phyloP scores from a whole-genome alignment of 352 stramenopile genomes.

The Globisporangium sylvaticum region DNA sequence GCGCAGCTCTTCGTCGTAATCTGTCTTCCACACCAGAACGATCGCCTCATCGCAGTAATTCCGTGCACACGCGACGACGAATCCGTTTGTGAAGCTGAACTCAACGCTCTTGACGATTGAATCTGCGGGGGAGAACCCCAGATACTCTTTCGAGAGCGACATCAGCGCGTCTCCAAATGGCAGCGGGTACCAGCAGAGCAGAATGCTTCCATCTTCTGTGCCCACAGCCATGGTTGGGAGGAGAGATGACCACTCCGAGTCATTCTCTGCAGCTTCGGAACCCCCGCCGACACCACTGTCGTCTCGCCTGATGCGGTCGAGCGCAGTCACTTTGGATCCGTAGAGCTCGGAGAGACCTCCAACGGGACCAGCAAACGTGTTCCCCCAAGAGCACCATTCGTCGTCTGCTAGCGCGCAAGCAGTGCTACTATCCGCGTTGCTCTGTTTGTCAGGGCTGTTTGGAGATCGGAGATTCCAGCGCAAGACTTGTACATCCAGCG shows the following conservation, averaged over 20 bases:
- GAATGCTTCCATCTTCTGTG: constrained; percentile 46
- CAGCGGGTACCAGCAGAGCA: constrained; percentile 73
- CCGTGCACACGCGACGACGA: constrained; percentile 44
- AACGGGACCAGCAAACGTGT: constrained; percentile 50
- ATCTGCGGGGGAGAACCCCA: constrained; percentile 36
- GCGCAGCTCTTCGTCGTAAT: constrained; percentile 66
- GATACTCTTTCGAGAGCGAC: constrained; percentile 56
- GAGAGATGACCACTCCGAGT: constrained; percentile 33
- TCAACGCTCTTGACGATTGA: constrained; percentile 38
- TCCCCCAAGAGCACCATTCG: constrained; percentile 47
- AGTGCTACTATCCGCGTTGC: background rate
- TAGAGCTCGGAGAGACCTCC: constrained; percentile 41
- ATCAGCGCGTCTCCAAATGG: constrained; percentile 25
- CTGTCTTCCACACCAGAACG: constrained; percentile 68
- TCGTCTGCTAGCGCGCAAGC: constrained; percentile 30
- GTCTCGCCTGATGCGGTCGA: constrained; percentile 42
- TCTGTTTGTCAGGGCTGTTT: background rate
- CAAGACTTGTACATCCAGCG: constrained; percentile 55
- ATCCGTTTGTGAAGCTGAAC: constrained; percentile 56
- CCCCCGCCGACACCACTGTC: background rate
- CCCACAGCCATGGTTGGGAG: constrained; percentile 46
- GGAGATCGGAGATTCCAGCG: constrained; percentile 49
- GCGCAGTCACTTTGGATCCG: constrained; percentile 22
- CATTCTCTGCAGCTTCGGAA: background rate
- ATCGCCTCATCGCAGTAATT: constrained; percentile 31